Base-by-base conservation (phyloP, 2,329 filamentous ascomycete species). In the Chaetomium strumarium region DNA sequence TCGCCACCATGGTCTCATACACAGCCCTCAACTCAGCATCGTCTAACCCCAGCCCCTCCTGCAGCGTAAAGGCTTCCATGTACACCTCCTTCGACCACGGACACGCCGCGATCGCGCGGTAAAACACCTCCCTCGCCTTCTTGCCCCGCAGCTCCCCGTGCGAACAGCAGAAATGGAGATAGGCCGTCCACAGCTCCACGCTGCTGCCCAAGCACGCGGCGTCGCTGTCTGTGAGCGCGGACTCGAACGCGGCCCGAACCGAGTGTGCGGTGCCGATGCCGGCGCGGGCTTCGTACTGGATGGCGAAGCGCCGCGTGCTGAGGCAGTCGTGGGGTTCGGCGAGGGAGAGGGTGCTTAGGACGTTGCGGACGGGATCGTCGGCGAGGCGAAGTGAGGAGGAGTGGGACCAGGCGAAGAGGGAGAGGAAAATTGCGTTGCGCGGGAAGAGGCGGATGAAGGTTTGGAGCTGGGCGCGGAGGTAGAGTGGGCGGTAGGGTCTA, bases 391-490 rank as follows among this genome's bases (percentile, higher is more conserved):
- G 80, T 8, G 84, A 80, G 2, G 81, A 75, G 9, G 62, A 55
- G 64, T 92, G 85, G 56, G 88, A 84, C 74, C 84, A 87, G n/a
- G 83, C 78, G 58, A 86, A 86, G 0, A 93, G 70, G 1, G 79
- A 74, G 1, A 95, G 75, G 56, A 96, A 85, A 6, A 89, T 75
- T 1, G 83, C 87, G 69, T 96, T 96, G 45, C 75, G 74, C 0
- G 90, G 89, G 65, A 90, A 95, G 7, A 71, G 65, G 0, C 62
- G 61, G 19, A 93, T 72, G 56, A 85, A 86, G 2, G 74, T 69
- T 5, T 73, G 69, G 1, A 96, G 70, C 12, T 84, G 72, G 8
- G 76, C 69, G 40, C 86, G 83, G 33, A 95, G 67, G 16, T 83
- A 75, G 0, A 75, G 72, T 5, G 88, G 85, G 48, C 84, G 84